A percentile compares a stretch with the other conserved stretches of the same genome.
Evolutionary conservation across 202 grass and related monocot genomes (phyloP).

Genomic region (Schoenoplectus triqueter): DNA sequence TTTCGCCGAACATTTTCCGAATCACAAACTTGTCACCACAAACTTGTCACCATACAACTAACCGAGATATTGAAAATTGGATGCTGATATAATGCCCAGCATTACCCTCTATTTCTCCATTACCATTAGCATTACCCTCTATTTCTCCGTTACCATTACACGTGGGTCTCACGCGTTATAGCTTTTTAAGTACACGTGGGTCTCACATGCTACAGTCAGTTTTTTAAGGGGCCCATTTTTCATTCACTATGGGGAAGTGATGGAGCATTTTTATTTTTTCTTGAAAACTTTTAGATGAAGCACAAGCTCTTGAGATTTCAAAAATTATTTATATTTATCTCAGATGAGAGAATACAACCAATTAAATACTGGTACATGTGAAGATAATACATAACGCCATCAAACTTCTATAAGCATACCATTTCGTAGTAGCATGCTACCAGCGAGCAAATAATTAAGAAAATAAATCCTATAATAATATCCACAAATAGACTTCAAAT

Average conservation of each 20-base stretch:
- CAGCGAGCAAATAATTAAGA: neutral
- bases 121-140: no score
- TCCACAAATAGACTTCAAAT: conserved; percentile 18
- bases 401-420: neutral
- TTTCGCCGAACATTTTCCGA: no score
- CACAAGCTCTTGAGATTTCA: neutral
- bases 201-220: no score
- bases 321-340: conserved; percentile 4
- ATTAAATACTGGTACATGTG: neutral
- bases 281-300: neutral
- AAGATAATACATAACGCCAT: conserved; percentile 28
- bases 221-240: no score
- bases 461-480: conserved; percentile 19
- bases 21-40: neutral
- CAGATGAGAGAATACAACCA: neutral
- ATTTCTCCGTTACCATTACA: no score
- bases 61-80: neutral
- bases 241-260: no score
- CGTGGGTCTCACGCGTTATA: no score
- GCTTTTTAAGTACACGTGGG: no score
- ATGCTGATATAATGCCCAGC: no score
- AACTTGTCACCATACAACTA: neutral
- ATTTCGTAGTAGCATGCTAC: conserved; percentile 10
- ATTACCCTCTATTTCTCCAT: no score
- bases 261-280: no score